These are phyloP conservation scores for Dinochytrium kinnereticum DNA, from an alignment of 371 early-diverging fungal genomes.

Conservation along the genomic window DNA sequence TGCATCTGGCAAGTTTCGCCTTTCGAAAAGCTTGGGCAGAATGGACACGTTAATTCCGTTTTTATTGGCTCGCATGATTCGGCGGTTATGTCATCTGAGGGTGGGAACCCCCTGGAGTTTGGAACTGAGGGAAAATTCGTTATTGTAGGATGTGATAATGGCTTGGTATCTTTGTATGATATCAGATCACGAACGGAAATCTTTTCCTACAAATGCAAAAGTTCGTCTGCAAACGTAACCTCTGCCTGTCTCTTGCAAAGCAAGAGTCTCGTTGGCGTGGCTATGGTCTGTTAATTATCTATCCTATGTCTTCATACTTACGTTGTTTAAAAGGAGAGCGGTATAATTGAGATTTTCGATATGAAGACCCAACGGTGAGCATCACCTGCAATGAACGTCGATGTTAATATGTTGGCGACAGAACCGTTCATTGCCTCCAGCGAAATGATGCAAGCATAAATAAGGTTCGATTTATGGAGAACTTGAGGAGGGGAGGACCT, in stretches of 20 bases:
- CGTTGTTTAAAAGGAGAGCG: not conserved
- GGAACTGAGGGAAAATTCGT: constrained; percentile 9
- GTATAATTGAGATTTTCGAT: constrained; percentile 9
- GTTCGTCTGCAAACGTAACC: not conserved
- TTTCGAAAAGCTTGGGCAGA: not conserved
- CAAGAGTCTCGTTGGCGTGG: not conserved
- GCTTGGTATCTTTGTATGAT: not conserved
- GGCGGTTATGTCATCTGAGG: not conserved
- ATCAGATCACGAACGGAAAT: not conserved
- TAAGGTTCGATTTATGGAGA: not conserved
- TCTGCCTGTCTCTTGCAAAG: not conserved
- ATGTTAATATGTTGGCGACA: not conserved
- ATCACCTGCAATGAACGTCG: not conserved
- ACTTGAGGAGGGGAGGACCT: not conserved
- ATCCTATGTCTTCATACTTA: not conserved
- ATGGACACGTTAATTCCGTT: not conserved
- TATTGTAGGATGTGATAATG: not conserved
- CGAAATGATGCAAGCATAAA: not conserved
- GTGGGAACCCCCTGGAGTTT: not conserved
- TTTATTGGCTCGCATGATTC: not conserved
- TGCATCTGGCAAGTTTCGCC: not conserved
- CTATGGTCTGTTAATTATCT: not conserved
- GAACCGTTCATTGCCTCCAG: not conserved
- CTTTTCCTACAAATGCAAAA: constrained; percentile 2
- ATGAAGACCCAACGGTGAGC: not conserved